Evolutionary conservation across 768 basidiomycete species (phyloP).

Genomic region (Mycena amicta): DNA sequence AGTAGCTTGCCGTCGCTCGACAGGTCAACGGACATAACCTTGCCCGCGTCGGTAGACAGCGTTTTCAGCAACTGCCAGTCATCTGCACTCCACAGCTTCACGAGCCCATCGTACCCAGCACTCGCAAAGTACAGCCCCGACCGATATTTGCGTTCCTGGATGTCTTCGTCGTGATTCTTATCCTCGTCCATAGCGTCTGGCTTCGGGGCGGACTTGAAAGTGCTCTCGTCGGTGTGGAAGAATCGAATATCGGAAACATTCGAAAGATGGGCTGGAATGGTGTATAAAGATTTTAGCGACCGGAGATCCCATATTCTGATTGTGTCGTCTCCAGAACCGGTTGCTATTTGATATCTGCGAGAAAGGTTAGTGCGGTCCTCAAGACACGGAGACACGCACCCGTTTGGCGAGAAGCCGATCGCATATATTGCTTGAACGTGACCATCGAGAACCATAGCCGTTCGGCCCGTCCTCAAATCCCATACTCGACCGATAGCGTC

Average conservation of each 20-base stretch:
- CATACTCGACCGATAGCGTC: slow-evolving; percentile 97
- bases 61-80: slow-evolving; percentile 94
- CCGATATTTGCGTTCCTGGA: slow-evolving; percentile 78
- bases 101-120: slow-evolving; percentile 91
- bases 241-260: slow-evolving; percentile 96
- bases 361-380: slow-evolving; percentile 13
- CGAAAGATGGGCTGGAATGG: slow-evolving; percentile 93
- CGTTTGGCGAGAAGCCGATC: slow-evolving; percentile 93
- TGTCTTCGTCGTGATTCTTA: slow-evolving; percentile 39
- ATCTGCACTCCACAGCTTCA: slow-evolving; percentile 97
- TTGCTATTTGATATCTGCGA: slow-evolving; percentile 91
- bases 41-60: slow-evolving; percentile 92
- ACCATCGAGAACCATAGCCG: slow-evolving; percentile 97
- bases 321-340: slow-evolving; percentile 95
- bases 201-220: slow-evolving; percentile 41
- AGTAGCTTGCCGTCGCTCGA: slow-evolving; percentile 80
- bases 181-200: slow-evolving; percentile 54
- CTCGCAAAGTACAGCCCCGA: slow-evolving; percentile 93
- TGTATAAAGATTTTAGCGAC: slow-evolving; percentile 88
- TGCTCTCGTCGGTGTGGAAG: slow-evolving; percentile 70
- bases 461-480: slow-evolving; percentile 93
- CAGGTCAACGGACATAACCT: slow-evolving; percentile 98
- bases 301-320: slow-evolving; percentile 99
- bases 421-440: slow-evolving; percentile 92
- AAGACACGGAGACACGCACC: slow-evolving; percentile 47